phyloP scores from a whole-genome alignment of 2,329 filamentous ascomycete genomes.

The Fonsecaea monophora region DNA sequence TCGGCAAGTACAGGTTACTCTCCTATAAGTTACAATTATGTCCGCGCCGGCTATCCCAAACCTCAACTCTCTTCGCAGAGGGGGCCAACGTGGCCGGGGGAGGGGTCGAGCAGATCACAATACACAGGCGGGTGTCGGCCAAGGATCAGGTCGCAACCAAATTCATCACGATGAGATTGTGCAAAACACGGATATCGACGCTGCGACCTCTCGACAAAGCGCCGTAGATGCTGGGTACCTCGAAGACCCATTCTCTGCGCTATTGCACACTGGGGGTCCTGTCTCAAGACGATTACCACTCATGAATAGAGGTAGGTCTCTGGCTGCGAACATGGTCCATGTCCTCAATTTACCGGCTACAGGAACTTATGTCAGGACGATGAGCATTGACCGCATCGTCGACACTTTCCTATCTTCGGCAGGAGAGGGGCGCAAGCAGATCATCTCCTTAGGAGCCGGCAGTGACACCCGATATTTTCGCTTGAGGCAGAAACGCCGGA shows the following conservation, averaged over 20 bases:
- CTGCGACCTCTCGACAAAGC: slow-evolving; percentile 84
- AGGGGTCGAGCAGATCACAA: slow-evolving; percentile 54
- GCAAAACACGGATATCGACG: slow-evolving; percentile 90
- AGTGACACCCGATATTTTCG: slow-evolving; percentile 90
- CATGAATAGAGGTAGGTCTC: slow-evolving; percentile 80
- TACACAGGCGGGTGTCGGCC: slow-evolving; percentile 45
- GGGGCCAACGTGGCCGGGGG: slow-evolving; percentile 57
- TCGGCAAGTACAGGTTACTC: neutral
- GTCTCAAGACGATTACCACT: slow-evolving; percentile 76
- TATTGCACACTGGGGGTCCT: slow-evolving; percentile 48
- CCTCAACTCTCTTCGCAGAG: slow-evolving; percentile 66
- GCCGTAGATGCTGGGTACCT: slow-evolving; percentile 87
- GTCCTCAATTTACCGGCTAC: slow-evolving; percentile 24
- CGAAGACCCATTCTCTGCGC: slow-evolving; percentile 75
- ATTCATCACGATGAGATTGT: slow-evolving; percentile 69
- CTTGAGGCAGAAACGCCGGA: slow-evolving; percentile 52
- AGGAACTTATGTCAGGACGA: slow-evolving; percentile 94
- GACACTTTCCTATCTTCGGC: slow-evolving; percentile 62
- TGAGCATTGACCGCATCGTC: slow-evolving; percentile 80
- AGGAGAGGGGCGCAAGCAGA: slow-evolving; percentile 62
- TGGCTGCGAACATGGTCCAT: slow-evolving; percentile 5
- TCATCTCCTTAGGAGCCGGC: slow-evolving; percentile 90
- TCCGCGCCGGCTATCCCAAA: slow-evolving; percentile 79
- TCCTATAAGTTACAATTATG: slow-evolving; percentile 56
- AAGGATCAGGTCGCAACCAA: slow-evolving; percentile 17